A percentile compares a stretch with the other conserved stretches of the same genome.
Evolutionary conservation across 2,329 filamentous ascomycete species (phyloP).

Genomic region (Stachybotrys chlorohalonatus): DNA sequence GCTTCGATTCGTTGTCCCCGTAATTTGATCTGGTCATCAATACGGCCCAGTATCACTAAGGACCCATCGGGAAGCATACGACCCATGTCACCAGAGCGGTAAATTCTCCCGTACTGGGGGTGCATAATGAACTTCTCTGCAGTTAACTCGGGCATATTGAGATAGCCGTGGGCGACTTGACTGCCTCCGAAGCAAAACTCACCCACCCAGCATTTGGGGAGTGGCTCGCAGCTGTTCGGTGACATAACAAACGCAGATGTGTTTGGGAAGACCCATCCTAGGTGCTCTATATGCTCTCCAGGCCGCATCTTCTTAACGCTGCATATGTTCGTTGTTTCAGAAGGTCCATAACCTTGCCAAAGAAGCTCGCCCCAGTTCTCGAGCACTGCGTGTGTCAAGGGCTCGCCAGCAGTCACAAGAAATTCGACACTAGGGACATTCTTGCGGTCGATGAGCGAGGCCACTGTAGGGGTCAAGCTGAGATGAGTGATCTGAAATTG

Average conservation of each 20-base stretch:
- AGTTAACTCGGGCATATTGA: constrained; percentile 56
- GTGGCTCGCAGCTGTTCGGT: constrained; percentile 33
- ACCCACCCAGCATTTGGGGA: constrained; percentile 65
- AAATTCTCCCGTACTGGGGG: constrained; percentile 60
- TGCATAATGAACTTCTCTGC: constrained; percentile 60
- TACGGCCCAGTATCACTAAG: constrained; percentile 61
- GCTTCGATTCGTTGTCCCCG: constrained; percentile 74
- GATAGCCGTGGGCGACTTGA: constrained; percentile 69
- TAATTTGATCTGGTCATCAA: constrained; percentile 76
- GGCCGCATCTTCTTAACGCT: constrained; percentile 56
- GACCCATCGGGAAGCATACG: constrained; percentile 70
- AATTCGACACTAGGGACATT: constrained; percentile 66
- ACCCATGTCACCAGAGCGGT: constrained; percentile 75
- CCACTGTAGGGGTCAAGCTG: constrained; percentile 78
- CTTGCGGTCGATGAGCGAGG: constrained; percentile 58
- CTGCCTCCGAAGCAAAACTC: constrained; percentile 83
- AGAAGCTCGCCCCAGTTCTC: constrained; percentile 60
- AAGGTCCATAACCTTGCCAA: constrained; percentile 76
- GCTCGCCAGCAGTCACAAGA: constrained; percentile 73
- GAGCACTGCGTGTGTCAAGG: constrained; percentile 64
- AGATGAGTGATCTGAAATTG: constrained; percentile 63
- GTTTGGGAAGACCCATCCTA: constrained; percentile 67
- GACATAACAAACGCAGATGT: constrained; percentile 63
- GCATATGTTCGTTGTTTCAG: constrained; percentile 83
- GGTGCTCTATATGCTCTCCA: constrained; percentile 58